A percentile compares a stretch with the other conserved stretches of the same genome.
Evolutionary conservation across 345 rosid species (phyloP).

Genomic region (Gossypium sturtianum): DNA sequence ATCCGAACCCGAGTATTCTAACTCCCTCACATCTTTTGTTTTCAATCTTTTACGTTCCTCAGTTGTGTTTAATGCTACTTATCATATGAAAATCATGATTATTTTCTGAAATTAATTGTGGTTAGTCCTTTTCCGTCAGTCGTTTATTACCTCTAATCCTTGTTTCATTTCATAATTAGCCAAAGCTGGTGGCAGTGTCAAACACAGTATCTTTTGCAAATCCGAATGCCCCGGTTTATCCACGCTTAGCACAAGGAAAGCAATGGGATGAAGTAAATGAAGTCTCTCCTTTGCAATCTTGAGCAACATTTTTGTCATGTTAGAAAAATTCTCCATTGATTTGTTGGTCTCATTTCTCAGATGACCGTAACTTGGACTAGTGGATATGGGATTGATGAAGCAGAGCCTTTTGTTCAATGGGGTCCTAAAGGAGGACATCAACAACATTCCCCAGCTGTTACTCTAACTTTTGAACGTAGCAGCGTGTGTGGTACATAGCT

Average conservation of each 20-base stretch:
- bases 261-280: slow-evolving; percentile 63
- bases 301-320: neutral
- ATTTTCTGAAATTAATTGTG: neutral
- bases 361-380: slow-evolving; percentile 85
- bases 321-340: neutral
- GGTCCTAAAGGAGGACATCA: slow-evolving; percentile 37
- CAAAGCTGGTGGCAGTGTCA: slow-evolving; percentile 64
- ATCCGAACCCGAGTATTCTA: no score
- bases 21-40: neutral
- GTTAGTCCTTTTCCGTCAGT: neutral
- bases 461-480: slow-evolving; percentile 43
- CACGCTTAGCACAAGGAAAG: slow-evolving; percentile 65
- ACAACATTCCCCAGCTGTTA: slow-evolving; percentile 51
- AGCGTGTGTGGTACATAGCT: slow-evolving; percentile 55
- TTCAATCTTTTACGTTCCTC: neutral
- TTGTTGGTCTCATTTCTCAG: slow-evolving; percentile 19
- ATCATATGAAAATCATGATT: neutral
- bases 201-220: slow-evolving; percentile 46
- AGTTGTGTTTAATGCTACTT: neutral
- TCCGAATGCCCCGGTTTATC: slow-evolving; percentile 69
- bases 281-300: neutral
- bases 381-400: slow-evolving; percentile 51
- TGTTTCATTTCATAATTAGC: slow-evolving; percentile 25
- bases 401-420: slow-evolving; percentile 71
- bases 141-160: neutral